Evolutionary conservation across 164 flowering plant species (phyloP).

Genomic region (Piper betle): DNA sequence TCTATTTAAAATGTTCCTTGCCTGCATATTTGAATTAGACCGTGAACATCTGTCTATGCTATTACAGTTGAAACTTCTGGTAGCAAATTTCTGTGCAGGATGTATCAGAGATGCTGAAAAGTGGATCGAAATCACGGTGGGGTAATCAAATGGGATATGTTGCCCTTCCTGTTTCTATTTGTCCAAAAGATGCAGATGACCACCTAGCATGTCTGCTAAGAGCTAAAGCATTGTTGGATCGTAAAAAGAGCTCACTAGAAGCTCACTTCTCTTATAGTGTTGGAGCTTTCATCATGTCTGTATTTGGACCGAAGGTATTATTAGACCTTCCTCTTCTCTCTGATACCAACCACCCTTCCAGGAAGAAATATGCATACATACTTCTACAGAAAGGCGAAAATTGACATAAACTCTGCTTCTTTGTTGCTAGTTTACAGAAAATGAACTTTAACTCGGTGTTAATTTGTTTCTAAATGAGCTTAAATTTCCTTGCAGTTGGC

Average conservation of each 20-base stretch:
- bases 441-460: no score
- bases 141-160: conserved; percentile 66
- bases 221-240: conserved; percentile 49
- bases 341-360: not conserved
- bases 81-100: conserved; percentile 26
- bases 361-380: no score
- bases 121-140: conserved; percentile 29
- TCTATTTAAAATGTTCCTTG: no score
- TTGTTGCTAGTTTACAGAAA: no score
- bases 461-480: no score
- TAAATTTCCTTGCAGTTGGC: conserved; percentile 25
- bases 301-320: conserved; percentile 54
- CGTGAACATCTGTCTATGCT: no score
- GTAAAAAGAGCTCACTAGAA: conserved; percentile 60
- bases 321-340: not conserved
- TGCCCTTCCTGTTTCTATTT: conserved; percentile 48
- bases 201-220: conserved; percentile 40
- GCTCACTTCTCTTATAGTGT: conserved; percentile 39
- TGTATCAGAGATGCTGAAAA: conserved; percentile 28
- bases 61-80: no score
- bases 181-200: conserved; percentile 19
- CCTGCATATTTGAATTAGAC: no score
- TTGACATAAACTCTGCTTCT: no score
- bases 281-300: conserved; percentile 33
- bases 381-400: no score